Conservation (phyloP, 2,329 filamentous ascomycete species). For the Botrytis aclada region DNA sequence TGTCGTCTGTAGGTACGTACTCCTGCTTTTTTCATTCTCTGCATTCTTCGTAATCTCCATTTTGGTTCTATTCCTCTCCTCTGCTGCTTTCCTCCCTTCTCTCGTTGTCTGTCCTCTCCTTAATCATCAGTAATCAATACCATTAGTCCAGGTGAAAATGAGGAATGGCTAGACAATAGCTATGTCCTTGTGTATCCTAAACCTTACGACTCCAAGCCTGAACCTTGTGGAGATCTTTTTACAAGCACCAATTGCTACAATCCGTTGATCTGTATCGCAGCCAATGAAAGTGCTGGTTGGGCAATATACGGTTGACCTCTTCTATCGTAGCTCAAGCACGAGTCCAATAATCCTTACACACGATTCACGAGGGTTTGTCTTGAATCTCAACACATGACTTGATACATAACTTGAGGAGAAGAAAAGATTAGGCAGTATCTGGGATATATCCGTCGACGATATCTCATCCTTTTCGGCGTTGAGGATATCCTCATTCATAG, state of each 20-base stretch:
- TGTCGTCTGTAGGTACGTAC: background rate
- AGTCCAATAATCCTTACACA: background rate
- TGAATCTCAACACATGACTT: background rate
- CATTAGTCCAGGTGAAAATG: background rate
- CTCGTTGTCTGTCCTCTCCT: background rate
- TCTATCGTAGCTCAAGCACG: background rate
- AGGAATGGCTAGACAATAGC: background rate
- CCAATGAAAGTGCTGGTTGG: conserved; percentile 7
- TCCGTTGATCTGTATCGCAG: conserved; percentile 4
- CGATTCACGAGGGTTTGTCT: background rate
- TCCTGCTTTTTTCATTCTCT: background rate
- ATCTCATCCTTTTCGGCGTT: background rate
- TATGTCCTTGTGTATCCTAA: background rate
- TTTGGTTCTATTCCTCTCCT: background rate
- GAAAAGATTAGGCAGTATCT: background rate
- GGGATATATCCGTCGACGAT: background rate
- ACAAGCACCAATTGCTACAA: background rate
- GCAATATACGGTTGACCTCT: background rate
- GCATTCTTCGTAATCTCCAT: background rate
- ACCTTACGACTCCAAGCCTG: background rate
- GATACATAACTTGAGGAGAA: background rate
- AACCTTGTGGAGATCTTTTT: conserved; percentile 14
- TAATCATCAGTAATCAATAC: background rate
- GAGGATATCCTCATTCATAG: background rate
- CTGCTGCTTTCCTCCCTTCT: background rate